Evolutionary conservation across 2,329 filamentous ascomycete genomes (phyloP).

Genomic region (Grosmannia clavigera): DNA sequence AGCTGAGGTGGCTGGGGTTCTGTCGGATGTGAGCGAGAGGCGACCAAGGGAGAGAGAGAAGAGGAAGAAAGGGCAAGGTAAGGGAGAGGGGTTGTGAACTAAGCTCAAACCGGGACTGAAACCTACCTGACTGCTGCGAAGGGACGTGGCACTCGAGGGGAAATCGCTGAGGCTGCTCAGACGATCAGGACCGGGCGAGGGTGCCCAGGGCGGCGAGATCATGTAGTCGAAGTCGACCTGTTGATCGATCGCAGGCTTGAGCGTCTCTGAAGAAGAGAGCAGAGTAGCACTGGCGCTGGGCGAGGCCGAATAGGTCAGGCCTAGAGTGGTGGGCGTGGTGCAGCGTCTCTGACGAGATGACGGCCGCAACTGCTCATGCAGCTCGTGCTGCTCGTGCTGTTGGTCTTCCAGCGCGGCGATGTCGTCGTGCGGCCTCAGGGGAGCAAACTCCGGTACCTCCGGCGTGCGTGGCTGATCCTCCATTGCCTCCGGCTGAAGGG

Average conservation of each 20-base stretch:
- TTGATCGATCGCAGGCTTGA: constrained; percentile 4
- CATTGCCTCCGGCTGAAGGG: neutral
- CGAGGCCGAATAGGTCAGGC: constrained; percentile 3
- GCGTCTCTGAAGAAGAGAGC: constrained; percentile 3
- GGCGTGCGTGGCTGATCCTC: neutral
- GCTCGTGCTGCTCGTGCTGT: constrained; percentile 1
- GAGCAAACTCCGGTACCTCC: neutral
- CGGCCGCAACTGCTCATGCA: neutral
- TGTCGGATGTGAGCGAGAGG: constrained; percentile 8
- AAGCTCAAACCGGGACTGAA: neutral
- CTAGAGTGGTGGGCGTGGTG: constrained; percentile 9
- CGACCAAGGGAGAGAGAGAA: neutral
- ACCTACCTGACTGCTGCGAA: constrained; percentile 8
- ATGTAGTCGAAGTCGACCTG: constrained; percentile 8
- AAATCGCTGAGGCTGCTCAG: constrained; percentile 11
- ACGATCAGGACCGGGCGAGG: constrained; percentile 8
- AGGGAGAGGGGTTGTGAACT: neutral
- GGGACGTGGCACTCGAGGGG: constrained; percentile 7
- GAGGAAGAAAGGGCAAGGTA: neutral
- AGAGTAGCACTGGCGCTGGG: neutral
- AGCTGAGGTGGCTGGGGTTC: constrained; percentile 30
- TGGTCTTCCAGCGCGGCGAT: neutral
- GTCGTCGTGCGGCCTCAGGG: neutral
- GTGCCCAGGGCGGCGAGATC: constrained; percentile 7
- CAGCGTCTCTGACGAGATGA: neutral